Evolutionary conservation across 2,329 filamentous ascomycete genomes (phyloP), one percentile per base, ranked within the genome.

Genomic region (Hypoxylon sp.): DNA sequence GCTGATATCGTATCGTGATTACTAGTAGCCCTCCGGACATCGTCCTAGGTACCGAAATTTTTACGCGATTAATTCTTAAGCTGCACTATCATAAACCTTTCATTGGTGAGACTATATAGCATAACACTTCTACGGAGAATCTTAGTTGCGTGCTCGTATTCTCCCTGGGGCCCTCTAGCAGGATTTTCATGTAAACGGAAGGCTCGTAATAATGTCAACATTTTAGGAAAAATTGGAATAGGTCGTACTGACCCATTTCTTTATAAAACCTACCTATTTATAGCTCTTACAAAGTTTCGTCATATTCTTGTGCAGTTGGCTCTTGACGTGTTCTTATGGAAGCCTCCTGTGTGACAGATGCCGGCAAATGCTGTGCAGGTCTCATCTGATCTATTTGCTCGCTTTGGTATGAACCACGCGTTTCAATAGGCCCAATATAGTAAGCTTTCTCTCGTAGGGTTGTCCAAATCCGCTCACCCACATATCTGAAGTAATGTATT

Each of bases 401-500:
- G 5, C 40, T 22, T 20, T 17, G 17, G 40, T 11, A 44, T 7
- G 17, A 44, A 44, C 17, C 40, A 11, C 40, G 40, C 40, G 7
- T 20, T 44, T 44, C 40, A 22, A 44, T 22, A 2, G n/a, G 20
- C 40, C 40, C 5, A n/a, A 44, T 44, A 42, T 44, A 44, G 40
- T 44, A 44, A 22, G 40, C 40, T 7, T 44, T 44, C 17, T 8
- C n/a, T 14, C 8, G 17, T 44, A 11, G 3, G 22, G 25, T 42
- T 20, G 54, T 44, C n/a, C n/a, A 10, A 33, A 46, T 44, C 37
- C 14, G 37, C 20, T 56, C 25, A 44, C 10, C 6, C 22, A 17
- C 35, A 56, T 42, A 14, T 42, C 1, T 6, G n/a, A 42, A 17
- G 17, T 49, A 25, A 56, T 25, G 20, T 62, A 49, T 42, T 31